Conservation (phyloP, 306 rosid genomes). For the Trifolium subterraneum region DNA sequence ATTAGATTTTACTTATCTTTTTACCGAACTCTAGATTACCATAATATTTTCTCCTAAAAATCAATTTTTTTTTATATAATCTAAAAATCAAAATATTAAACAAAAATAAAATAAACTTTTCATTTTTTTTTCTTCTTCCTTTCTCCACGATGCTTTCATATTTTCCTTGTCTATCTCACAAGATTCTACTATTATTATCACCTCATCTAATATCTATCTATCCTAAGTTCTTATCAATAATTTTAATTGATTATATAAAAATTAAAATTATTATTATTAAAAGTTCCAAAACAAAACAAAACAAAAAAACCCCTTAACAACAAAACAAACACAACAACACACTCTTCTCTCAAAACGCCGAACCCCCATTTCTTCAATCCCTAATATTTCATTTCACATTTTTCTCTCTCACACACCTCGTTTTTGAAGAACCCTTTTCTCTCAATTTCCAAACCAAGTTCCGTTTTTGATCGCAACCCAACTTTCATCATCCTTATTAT, state of each 20-base stretch:
- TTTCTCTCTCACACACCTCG: constrained; percentile 4
- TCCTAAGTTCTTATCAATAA: constrained; percentile 30
- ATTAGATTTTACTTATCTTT: no score
- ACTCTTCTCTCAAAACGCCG: constrained; percentile 45
- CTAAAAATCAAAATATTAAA: no score
- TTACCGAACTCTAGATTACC: not conserved
- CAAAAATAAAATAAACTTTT: no score
- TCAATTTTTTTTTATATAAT: no score
- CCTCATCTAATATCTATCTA: constrained; percentile 8
- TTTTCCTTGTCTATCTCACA: constrained; percentile 31
- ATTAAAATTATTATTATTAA: not conserved
- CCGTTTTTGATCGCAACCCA: constrained; percentile 63
- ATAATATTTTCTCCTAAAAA: not conserved
- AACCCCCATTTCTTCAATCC: constrained; percentile 56
- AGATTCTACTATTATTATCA: constrained; percentile 43
- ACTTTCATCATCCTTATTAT: constrained; percentile 35
- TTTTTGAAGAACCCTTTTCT: constrained; percentile 47
- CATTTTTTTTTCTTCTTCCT: not conserved
- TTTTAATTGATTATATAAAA: constrained; percentile 32
- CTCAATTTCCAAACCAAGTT: constrained; percentile 45
- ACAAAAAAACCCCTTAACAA: constrained; percentile 48
- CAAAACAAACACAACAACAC: constrained; percentile 23
- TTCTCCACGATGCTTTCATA: constrained; percentile 2
- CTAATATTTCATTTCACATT: constrained; percentile 42
- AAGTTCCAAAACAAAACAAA: constrained; percentile 33